Conservation (phyloP, 257 asterid genomes). For the Jasminum sambac region DNA sequence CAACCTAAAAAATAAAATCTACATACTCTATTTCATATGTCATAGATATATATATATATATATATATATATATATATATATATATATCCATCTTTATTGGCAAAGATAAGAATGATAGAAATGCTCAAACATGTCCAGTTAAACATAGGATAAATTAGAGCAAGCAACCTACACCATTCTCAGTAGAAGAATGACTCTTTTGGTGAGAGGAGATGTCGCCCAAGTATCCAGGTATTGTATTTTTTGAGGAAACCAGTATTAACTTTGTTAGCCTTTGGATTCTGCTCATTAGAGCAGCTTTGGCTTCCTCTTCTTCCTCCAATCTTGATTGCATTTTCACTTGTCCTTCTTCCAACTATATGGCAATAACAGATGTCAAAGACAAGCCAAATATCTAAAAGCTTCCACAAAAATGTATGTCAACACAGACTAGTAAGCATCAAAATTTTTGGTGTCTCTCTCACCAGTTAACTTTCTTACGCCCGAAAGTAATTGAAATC, state of each 20-base stretch:
- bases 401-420: slow-evolving; percentile 8
- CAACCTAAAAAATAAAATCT: neutral
- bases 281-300: slow-evolving; percentile 97
- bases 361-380: slow-evolving; percentile 14
- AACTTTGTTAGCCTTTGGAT: slow-evolving; percentile 96
- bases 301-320: slow-evolving; percentile 99
- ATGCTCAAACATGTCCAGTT: slow-evolving; percentile 4
- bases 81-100: too few relatives aligned
- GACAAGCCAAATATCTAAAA: slow-evolving; percentile 13
- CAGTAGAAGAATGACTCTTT: slow-evolving; percentile 61
- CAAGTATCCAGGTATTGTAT: slow-evolving; percentile 60
- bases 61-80: neutral
- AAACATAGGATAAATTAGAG: slow-evolving; percentile 11
- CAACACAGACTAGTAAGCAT: neutral
- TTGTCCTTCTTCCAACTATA: slow-evolving; percentile 97
- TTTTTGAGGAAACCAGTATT: slow-evolving; percentile 95
- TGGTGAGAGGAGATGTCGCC: slow-evolving; percentile 61
- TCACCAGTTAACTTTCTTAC: slow-evolving; percentile 17
- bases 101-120: neutral
- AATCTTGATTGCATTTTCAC: slow-evolving; percentile 96
- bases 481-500: neutral
- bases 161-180: slow-evolving; percentile 68
- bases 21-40: neutral
- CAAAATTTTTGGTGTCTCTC: slow-evolving; percentile 8
- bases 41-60: neutral